phyloP scores from a whole-genome alignment of 176 grass and related monocot genomes.

The Tillandsia leiboldiana region DNA sequence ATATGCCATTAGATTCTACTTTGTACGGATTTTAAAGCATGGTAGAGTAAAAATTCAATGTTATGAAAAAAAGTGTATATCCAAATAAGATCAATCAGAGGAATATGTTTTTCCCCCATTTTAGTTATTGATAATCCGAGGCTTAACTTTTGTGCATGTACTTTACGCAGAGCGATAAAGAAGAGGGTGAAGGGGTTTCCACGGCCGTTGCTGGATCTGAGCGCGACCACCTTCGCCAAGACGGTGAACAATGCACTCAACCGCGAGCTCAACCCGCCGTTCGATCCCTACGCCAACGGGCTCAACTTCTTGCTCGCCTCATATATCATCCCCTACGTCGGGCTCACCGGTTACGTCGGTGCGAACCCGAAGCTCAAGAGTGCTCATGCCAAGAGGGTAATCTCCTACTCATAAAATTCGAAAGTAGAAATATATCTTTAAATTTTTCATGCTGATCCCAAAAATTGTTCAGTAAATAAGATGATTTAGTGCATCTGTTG shows the following conservation, averaged over 20 bases:
- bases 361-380: slow-evolving; percentile 69
- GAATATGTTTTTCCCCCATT: not conserved
- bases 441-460: no score
- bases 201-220: slow-evolving; percentile 66
- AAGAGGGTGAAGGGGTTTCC: slow-evolving; percentile 56
- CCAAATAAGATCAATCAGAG: not conserved
- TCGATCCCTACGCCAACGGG: slow-evolving; percentile 76
- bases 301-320: slow-evolving; percentile 81
- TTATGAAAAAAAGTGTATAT: not conserved
- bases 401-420: no score
- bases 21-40: no score
- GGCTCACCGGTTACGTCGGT: slow-evolving; percentile 86
- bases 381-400: slow-evolving; percentile 52
- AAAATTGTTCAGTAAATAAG: no score
- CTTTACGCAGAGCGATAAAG: slow-evolving; percentile 59
- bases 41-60: no score
- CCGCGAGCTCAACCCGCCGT: slow-evolving; percentile 54
- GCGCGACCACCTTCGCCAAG: slow-evolving; percentile 53
- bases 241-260: slow-evolving; percentile 56
- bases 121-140: not conserved
- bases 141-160: not conserved
- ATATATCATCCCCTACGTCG: slow-evolving; percentile 86
- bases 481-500: no score
- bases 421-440: not conserved
- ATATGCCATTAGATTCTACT: no score